Evolutionary conservation across 108 stramenopile genomes (phyloP), one percentile per base, ranked within the genome.

Genomic region (Cyclotella atomus): DNA sequence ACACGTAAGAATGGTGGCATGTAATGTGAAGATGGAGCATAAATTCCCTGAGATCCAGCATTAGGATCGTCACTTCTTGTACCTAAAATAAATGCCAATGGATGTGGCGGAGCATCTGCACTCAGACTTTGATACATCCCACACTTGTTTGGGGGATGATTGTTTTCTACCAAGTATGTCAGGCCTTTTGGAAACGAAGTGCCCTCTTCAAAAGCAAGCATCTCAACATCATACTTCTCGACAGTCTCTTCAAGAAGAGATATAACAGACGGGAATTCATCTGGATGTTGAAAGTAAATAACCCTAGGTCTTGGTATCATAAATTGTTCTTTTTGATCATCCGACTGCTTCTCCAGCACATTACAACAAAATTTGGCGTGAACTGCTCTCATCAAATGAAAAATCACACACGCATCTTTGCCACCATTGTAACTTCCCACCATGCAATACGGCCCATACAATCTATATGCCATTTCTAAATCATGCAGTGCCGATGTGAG

Each of bases 1-100:
- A 98, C 94, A 9, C 99, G 87, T 85, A 99, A 92, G 70, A 99
- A 98, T 2, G 97, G 96, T 24, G 99, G 99, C 98, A 99, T 95
- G 85, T 97, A 97, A 56, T 89, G 85, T 3, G 83, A 84, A 1
- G 83, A 85, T 0, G 95, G 95, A 12, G 85, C 89, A 73, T 88
- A 96, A 9, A 78, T 49, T 53, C 89, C 88, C 73, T 94, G 93
- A 38, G 73, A 83, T 1, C 73, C 85, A 2, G 97, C 97, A 80
- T 99, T 98, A 9, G 99, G 99, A 82, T 99, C 99, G 10, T 89
- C 81, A 12, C 59, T 70, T 12, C 99, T 86, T 19, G 98, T 98
- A 17, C 99, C 99, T 27, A 99, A 80, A 0, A 99, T 90, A 84
- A 97, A 97, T n/a, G 92, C 91, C 75, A 94, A 77, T 14, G 92